Evolutionary conservation across 306 rosid species (phyloP).

Genomic region (Canavalia gladiata): DNA sequence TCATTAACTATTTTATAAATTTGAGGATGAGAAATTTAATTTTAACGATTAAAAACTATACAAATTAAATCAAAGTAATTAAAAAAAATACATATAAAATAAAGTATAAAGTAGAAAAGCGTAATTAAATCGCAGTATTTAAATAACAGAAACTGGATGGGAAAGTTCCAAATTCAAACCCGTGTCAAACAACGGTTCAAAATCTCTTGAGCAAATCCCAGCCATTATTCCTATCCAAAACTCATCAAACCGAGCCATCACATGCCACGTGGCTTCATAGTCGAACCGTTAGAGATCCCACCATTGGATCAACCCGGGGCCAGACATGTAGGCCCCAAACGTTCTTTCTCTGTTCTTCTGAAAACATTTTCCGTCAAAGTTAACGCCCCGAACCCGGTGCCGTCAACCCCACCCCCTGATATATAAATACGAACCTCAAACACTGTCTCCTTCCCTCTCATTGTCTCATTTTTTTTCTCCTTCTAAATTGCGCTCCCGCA

Average conservation of each 20-base stretch:
- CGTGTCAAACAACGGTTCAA: neutral
- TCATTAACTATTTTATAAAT: no score
- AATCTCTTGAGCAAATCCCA: slow-evolving; percentile 34
- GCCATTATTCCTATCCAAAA: neutral
- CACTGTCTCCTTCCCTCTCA: slow-evolving; percentile 16
- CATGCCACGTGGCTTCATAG: slow-evolving; percentile 48
- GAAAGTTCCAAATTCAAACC: slow-evolving; percentile 12
- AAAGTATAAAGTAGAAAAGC: neutral
- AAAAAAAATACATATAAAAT: neutral
- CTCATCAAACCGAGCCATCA: neutral
- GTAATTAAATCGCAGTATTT: neutral
- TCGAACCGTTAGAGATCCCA: slow-evolving; percentile 8
- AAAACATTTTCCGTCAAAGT: slow-evolving; percentile 53
- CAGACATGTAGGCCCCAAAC: slow-evolving; percentile 61
- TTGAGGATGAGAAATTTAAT: no score
- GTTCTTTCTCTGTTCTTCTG: slow-evolving; percentile 48
- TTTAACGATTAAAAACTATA: neutral
- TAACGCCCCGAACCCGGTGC: slow-evolving; percentile 40
- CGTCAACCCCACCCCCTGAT: slow-evolving; percentile 43
- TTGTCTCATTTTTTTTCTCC: neutral
- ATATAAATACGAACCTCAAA: slow-evolving; percentile 62
- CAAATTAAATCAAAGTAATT: no score
- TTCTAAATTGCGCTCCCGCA: no score
- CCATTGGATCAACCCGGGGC: slow-evolving; percentile 48
- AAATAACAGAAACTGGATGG: neutral